Conservation (phyloP, 495 filamentous ascomycete genomes). For the Chaetomium tenue region DNA sequence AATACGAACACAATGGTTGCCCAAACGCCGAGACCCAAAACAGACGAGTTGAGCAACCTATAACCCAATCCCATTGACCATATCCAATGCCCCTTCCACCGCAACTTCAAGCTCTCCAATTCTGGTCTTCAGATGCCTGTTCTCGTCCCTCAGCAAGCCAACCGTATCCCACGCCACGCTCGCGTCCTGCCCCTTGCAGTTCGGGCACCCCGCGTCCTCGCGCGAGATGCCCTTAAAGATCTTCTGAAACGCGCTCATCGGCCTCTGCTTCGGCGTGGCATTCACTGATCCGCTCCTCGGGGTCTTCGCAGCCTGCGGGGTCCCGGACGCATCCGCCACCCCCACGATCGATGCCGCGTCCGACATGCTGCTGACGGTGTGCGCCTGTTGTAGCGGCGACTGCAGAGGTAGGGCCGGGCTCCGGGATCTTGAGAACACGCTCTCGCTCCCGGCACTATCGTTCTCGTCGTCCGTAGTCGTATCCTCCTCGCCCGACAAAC, state of each 20-base stretch:
- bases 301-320: constrained; percentile 3
- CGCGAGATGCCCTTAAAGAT: constrained; percentile 49
- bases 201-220: constrained; percentile 45
- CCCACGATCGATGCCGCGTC: background rate
- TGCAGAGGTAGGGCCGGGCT: constrained; percentile 44
- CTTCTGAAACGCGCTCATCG: constrained; percentile 50
- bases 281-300: background rate
- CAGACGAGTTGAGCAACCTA: background rate
- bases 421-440: constrained; percentile 62
- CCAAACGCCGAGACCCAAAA: background rate
- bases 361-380: background rate
- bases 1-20: background rate
- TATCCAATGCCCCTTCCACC: constrained; percentile 68
- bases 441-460: constrained; percentile 57
- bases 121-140: constrained; percentile 64
- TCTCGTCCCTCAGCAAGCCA: constrained; percentile 68
- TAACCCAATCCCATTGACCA: constrained; percentile 53
- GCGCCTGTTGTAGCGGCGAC: background rate
- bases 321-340: constrained; percentile 8
- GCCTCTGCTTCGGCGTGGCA: constrained; percentile 28
- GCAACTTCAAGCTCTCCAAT: constrained; percentile 65
- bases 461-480: constrained; percentile 57
- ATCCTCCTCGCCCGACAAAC: background rate
- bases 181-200: constrained; percentile 60
- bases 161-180: constrained; percentile 72